These are phyloP conservation scores for Terfezia claveryi DNA, from an alignment of 495 filamentous ascomycete genomes.

Conservation along the genomic window DNA sequence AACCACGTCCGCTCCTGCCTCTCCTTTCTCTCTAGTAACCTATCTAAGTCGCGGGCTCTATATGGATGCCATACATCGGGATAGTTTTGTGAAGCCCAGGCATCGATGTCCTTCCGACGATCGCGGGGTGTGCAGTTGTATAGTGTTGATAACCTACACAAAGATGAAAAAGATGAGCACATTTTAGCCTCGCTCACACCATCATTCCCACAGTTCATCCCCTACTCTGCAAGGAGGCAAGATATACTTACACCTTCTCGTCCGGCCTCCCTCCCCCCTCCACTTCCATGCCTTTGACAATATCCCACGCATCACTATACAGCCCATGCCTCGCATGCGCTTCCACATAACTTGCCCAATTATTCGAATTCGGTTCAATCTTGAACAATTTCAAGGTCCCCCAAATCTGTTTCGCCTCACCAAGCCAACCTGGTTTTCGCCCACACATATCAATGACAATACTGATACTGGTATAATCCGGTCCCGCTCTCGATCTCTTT, in stretches of 20 bases:
- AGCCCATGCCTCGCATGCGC: conserved; percentile 48
- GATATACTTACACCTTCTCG: conserved; percentile 41
- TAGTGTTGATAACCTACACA: not conserved
- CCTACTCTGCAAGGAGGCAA: not conserved
- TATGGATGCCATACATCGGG: not conserved
- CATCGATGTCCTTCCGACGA: not conserved
- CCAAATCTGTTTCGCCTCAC: conserved; percentile 52
- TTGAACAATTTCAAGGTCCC: conserved; percentile 48
- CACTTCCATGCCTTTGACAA: conserved; percentile 41
- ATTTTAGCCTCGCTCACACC: not conserved
- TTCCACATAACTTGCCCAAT: conserved; percentile 53
- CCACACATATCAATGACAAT: conserved; percentile 63
- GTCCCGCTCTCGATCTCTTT: conserved; percentile 53
- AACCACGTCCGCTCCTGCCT: too few species aligned
- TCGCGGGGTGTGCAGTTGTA: not conserved
- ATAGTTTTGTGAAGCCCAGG: not conserved
- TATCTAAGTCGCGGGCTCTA: too few species aligned
- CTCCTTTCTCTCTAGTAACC: too few species aligned
- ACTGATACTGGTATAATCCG: conserved; percentile 51
- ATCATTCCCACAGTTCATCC: not conserved
- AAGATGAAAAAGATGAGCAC: not conserved
- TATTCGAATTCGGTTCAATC: conserved; percentile 43
- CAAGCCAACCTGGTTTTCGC: conserved; percentile 34
- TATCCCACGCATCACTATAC: conserved; percentile 38
- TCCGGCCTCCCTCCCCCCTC: conserved; percentile 43